Evolutionary conservation across 1,284 basidiomycete genomes (phyloP).

Genomic region (Rhizoctonia solani): DNA sequence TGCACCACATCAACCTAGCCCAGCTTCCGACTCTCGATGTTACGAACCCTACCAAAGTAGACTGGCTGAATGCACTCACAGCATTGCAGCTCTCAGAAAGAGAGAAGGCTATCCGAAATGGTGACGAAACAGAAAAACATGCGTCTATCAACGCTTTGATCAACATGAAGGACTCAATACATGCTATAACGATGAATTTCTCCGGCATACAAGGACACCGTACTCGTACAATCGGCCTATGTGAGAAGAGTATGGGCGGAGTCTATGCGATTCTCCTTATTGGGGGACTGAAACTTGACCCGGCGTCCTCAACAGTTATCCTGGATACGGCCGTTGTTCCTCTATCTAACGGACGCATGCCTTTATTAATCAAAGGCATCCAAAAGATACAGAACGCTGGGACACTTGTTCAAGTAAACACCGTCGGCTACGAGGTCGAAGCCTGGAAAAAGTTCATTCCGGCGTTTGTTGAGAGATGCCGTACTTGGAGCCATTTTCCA

Average conservation of each 20-base stretch:
- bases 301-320: conserved; percentile 1
- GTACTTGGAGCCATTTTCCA: conserved; percentile 12
- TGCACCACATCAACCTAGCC: not conserved
- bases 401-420: not conserved
- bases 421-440: not conserved
- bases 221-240: not conserved
- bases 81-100: not conserved
- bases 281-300: conserved; percentile 5
- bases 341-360: conserved; percentile 3
- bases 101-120: not conserved
- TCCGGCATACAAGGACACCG: not conserved
- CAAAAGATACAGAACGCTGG: not conserved
- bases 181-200: not conserved
- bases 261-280: conserved; percentile 13
- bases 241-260: not conserved
- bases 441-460: conserved; percentile 29
- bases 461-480: conserved; percentile 18
- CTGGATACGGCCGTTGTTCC: conserved; percentile 4
- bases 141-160: not conserved
- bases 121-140: not conserved
- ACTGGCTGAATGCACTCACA: not conserved
- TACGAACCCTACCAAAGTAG: not conserved
- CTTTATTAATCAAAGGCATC: not conserved
- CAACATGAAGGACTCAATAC: conserved; percentile 10
- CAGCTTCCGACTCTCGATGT: not conserved